Conservation (phyloP, 2,329 filamentous ascomycete species). For the Shiraia sp. region DNA sequence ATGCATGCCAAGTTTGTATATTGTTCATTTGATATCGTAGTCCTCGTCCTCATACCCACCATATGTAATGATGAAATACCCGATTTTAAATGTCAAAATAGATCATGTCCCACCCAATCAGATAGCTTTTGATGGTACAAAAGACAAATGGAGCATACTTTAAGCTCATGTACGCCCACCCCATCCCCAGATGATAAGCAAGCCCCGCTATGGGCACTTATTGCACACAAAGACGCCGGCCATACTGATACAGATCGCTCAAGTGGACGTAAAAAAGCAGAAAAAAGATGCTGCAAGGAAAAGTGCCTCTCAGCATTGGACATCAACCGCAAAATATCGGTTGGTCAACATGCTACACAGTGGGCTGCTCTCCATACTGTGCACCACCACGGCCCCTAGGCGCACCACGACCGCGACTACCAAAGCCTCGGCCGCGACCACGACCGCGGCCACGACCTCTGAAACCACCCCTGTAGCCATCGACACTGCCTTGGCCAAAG, state of each 20-base stretch:
- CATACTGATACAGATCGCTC: conserved; percentile 20
- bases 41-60: neutral
- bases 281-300: neutral
- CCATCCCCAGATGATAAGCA: no score
- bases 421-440: conserved; percentile 58
- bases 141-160: no score
- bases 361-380: conserved; percentile 27
- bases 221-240: conserved; percentile 3
- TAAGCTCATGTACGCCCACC: no score
- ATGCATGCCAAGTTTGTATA: neutral
- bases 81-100: no score
- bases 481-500: conserved; percentile 94
- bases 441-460: conserved; percentile 79
- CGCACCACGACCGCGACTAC: conserved; percentile 52
- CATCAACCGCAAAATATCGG: neutral
- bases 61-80: no score
- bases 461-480: conserved; percentile 76
- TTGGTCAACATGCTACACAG: conserved; percentile 16
- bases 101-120: no score
- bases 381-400: conserved; percentile 32
- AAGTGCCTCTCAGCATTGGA: neutral
- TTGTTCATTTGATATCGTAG: conserved; percentile 2
- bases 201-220: neutral
- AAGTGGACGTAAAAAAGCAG: conserved; percentile 12
- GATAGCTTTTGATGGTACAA: no score